phyloP scores from a whole-genome alignment of 208 protist species.

The Angomonas desouzai region DNA sequence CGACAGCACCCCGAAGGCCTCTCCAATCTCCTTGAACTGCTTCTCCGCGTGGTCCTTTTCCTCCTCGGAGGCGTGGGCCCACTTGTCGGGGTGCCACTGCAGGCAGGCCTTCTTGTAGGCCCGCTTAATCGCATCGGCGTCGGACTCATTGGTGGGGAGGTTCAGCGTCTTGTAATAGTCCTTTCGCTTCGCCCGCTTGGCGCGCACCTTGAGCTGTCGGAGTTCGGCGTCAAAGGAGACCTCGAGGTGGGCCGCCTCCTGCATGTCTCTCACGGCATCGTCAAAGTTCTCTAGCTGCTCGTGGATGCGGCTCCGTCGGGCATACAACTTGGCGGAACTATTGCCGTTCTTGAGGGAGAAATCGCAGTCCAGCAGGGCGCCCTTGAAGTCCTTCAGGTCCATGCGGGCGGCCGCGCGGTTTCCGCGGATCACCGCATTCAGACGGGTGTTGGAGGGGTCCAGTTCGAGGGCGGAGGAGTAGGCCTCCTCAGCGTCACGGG shows the following conservation, averaged over 20 bases:
- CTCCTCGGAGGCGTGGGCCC: conserved; percentile 65
- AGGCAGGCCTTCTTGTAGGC: conserved; percentile 86
- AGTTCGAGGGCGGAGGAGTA: conserved; percentile 75
- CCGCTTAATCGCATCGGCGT: conserved; percentile 66
- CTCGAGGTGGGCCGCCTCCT: conserved; percentile 77
- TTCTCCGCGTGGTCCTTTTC: conserved; percentile 74
- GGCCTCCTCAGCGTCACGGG: conserved; percentile 59
- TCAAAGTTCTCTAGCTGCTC: conserved; percentile 83
- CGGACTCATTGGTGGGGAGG: conserved; percentile 55
- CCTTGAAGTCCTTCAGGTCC: conserved; percentile 82
- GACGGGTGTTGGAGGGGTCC: conserved; percentile 67
- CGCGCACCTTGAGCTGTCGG: conserved; percentile 46
- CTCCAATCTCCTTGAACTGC: conserved; percentile 87
- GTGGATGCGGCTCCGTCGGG: conserved; percentile 78
- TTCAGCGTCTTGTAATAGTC: conserved; percentile 92
- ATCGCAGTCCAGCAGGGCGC: conserved; percentile 86
- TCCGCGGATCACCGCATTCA: conserved; percentile 75
- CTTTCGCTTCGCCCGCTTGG: conserved; percentile 75
- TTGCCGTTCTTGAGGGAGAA: conserved; percentile 89
- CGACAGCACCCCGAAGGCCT: conserved; percentile 83
- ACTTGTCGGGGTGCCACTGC: conserved; percentile 93
- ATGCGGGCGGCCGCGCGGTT: conserved; percentile 89
- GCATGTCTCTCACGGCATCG: conserved; percentile 84
- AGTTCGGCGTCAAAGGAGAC: conserved; percentile 52
- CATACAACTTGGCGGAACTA: conserved; percentile 81